These are phyloP conservation scores for Croton laevigatus DNA, from an alignment of 441 rosid genomes.

Conservation along the genomic window DNA sequence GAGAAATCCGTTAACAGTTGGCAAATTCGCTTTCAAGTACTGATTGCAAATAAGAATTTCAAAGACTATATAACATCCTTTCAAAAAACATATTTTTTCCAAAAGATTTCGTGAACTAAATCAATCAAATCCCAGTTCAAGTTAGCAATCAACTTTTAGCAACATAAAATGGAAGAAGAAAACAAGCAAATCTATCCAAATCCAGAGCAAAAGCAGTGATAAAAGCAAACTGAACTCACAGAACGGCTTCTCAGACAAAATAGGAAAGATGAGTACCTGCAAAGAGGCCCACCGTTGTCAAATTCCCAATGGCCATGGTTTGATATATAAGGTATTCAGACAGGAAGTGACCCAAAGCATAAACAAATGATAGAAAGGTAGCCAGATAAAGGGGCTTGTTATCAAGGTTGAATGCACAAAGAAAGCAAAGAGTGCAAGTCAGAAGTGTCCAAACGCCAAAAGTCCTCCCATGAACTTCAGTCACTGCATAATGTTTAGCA, in stretches of 20 bases:
- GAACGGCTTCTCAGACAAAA: background rate
- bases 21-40: background rate
- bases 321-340: constrained; percentile 70
- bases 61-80: background rate
- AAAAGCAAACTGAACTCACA: constrained; percentile 9
- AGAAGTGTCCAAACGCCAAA: constrained; percentile 95
- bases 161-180: background rate
- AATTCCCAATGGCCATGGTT: constrained; percentile 72
- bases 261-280: constrained; percentile 49
- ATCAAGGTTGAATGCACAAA: constrained; percentile 85
- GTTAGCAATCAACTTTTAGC: background rate
- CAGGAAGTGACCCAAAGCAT: constrained; percentile 85
- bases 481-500: constrained; percentile 50
- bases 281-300: constrained; percentile 70
- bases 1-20: background rate
- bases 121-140: background rate
- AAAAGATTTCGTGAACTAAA: background rate
- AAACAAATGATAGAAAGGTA: constrained; percentile 79
- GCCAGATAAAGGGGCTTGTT: constrained; percentile 75
- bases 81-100: background rate
- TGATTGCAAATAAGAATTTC: background rate
- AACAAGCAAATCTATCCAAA: constrained; percentile 2
- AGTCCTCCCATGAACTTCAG: constrained; percentile 93
- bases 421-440: constrained; percentile 89
- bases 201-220: background rate